A percentile compares a stretch with the other conserved stretches of the same genome.
Evolutionary conservation across 2,329 filamentous ascomycete species (phyloP).

Genomic region (Emmonsia crescens): DNA sequence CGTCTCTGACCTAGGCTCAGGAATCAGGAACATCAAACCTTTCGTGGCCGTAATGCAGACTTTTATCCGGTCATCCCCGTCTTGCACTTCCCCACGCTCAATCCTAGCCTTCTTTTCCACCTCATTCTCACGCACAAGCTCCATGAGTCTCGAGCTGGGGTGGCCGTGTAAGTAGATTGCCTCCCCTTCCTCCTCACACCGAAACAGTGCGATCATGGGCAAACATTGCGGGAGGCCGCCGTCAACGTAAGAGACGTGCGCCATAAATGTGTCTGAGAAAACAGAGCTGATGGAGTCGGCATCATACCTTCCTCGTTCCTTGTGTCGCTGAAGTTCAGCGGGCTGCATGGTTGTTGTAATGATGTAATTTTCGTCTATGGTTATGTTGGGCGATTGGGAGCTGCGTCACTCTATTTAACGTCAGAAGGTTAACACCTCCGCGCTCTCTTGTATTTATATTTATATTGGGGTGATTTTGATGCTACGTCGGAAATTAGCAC

Average conservation of each 20-base stretch:
- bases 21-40: slow-evolving; percentile 30
- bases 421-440: background rate
- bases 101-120: slow-evolving; percentile 46
- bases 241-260: background rate
- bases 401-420: background rate
- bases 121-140: slow-evolving; percentile 40
- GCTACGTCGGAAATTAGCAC: background rate
- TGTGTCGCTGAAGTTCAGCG: background rate
- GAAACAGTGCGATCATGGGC: background rate
- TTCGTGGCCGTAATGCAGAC: slow-evolving; percentile 60
- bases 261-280: background rate
- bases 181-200: background rate
- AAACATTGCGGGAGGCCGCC: background rate
- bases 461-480: no score
- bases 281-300: background rate
- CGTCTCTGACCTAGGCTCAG: background rate
- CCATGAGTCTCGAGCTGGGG: slow-evolving; percentile 65
- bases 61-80: background rate
- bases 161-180: slow-evolving; percentile 65
- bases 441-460: background rate
- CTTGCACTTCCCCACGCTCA: background rate
- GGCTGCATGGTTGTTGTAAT: background rate
- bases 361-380: background rate
- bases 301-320: background rate
- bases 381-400: background rate